Conservation (phyloP, 805 yeast species). For the Candida maesae region DNA sequence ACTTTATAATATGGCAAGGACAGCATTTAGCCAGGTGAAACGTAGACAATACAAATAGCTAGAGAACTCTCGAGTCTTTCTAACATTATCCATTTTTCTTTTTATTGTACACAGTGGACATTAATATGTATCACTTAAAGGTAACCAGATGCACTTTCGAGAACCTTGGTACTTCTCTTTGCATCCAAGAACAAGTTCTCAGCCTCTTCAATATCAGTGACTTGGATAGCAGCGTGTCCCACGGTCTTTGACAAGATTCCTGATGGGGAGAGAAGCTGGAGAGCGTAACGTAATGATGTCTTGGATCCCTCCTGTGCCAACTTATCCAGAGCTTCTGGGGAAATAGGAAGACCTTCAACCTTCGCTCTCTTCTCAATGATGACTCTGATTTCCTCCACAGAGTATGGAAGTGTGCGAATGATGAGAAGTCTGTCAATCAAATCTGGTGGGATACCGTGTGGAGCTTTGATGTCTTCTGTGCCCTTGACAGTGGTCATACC, state of each 20-base stretch:
- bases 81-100: not conserved
- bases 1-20: too few species aligned
- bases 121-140: slow-evolving; percentile 29
- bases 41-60: too few species aligned
- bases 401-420: slow-evolving; percentile 88
- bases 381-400: slow-evolving; percentile 71
- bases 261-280: slow-evolving; percentile 88
- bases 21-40: too few species aligned
- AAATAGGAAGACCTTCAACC: slow-evolving; percentile 67
- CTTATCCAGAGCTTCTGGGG: slow-evolving; percentile 65
- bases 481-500: slow-evolving; percentile 93
- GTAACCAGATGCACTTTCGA: slow-evolving; percentile 37
- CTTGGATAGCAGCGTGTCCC: slow-evolving; percentile 64
- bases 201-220: slow-evolving; percentile 79
- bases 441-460: slow-evolving; percentile 97
- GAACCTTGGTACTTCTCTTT: slow-evolving; percentile 68
- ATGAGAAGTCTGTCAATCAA: slow-evolving; percentile 87
- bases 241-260: slow-evolving; percentile 74
- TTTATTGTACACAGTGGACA: not conserved
- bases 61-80: too few species aligned
- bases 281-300: slow-evolving; percentile 85
- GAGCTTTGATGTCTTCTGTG: slow-evolving; percentile 77
- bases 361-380: slow-evolving; percentile 80
- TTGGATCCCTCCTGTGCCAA: slow-evolving; percentile 71
- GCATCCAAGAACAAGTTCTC: slow-evolving; percentile 82